Evolutionary conservation across 208 protist species (phyloP).

Genomic region (Novymonas esmeraldas): DNA sequence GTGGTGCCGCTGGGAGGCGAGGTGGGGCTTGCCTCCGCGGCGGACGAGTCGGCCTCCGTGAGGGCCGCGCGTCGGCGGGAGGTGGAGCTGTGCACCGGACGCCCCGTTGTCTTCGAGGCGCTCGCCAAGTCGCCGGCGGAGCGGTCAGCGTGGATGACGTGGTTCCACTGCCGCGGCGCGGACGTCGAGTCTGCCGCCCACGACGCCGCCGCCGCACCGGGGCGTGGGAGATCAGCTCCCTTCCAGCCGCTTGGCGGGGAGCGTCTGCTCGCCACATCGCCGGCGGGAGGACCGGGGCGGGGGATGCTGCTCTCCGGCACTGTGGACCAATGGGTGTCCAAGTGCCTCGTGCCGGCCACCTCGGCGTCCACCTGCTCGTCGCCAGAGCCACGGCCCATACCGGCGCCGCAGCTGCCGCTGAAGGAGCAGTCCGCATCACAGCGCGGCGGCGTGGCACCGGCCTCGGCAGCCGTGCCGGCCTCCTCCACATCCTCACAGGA

Average conservation of each 20-base stretch:
- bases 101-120: constrained; percentile 22
- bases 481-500: too few species aligned
- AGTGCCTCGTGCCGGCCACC: background rate
- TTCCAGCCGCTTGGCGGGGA: constrained; percentile 10
- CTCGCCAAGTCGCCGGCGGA: constrained; percentile 19
- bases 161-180: constrained; percentile 5
- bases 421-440: constrained; percentile 9
- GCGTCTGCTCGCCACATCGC: background rate
- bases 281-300: background rate
- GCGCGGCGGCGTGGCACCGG: background rate
- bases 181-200: background rate
- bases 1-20: constrained; percentile 5
- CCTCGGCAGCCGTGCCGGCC: too few species aligned
- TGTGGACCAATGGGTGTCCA: constrained; percentile 3
- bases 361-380: background rate
- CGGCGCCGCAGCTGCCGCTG: constrained; percentile 19
- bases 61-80: constrained; percentile 12
- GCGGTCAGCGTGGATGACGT: constrained; percentile 23
- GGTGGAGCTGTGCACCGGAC: constrained; percentile 16
- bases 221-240: background rate
- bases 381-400: background rate
- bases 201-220: background rate
- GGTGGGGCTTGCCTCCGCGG: background rate
- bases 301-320: background rate
- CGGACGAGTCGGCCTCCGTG: constrained; percentile 2